Evolutionary conservation across 1,284 basidiomycete species (phyloP).

Genomic region (Trametes sp.): DNA sequence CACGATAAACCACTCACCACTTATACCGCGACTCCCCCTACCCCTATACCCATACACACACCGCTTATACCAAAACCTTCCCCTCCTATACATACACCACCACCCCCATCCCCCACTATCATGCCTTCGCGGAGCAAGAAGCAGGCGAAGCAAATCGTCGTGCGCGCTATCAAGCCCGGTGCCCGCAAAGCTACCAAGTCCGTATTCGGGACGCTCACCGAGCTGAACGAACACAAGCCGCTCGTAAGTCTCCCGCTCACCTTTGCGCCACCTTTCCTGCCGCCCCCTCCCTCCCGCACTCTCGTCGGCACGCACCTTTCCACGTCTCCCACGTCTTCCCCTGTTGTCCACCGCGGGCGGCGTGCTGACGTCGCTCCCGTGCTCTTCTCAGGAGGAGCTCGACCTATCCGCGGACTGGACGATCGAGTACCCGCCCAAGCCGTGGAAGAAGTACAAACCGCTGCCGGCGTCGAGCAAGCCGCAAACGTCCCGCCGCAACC

Average conservation of each 20-base stretch:
- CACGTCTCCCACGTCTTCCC: not conserved
- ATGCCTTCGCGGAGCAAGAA: conserved; percentile 25
- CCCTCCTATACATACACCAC: no score
- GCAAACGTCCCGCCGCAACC: conserved; percentile 15
- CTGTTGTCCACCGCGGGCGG: not conserved
- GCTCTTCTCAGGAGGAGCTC: no score
- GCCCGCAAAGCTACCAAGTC: conserved; percentile 11
- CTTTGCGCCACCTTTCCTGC: not conserved
- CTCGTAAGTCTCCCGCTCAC: conserved; percentile 15
- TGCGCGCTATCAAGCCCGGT: conserved; percentile 21
- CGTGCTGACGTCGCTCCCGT: no score
- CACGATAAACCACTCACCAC: not conserved
- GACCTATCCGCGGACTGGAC: no score
- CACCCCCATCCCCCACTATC: not conserved
- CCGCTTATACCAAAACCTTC: no score
- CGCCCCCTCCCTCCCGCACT: no score
- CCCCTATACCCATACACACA: no score
- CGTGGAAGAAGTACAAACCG: not conserved
- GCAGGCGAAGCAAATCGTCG: conserved; percentile 13
- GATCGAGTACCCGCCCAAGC: not conserved
- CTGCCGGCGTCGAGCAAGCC: no score
- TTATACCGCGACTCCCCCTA: no score
- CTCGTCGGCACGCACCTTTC: no score
- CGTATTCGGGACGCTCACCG: conserved; percentile 15
- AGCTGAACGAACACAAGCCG: conserved; percentile 21